Base-by-base conservation (phyloP, 345 rosid genomes). In the Hypericum perforatum region DNA sequence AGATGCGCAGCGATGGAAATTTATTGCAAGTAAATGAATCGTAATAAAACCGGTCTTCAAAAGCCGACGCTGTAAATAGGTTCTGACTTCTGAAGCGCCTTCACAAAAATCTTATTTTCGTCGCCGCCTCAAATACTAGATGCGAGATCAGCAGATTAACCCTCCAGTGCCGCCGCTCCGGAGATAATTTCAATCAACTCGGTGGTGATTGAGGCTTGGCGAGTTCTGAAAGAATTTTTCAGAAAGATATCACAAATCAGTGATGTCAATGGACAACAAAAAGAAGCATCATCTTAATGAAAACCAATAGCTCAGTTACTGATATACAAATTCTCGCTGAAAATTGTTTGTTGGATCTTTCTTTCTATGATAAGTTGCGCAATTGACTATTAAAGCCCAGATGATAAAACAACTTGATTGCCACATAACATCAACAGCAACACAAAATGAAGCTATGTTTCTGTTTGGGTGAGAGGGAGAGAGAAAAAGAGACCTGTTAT, bases 101-200 rank as follows among this genome's bases (percentile, higher is more conserved):
- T 58, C 43, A 37, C 63, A 55, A 40, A 14, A 15, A 58, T 53
- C 57, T 78, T 76, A 76, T 76, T 82, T 82, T 76, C 56, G 54
- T 64, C 65, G 53, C 43, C 32, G 38, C 68, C 73, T 10, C 49
- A 5, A 7, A 14, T 38, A n/a, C 8, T 0, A 16, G 49, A 45
- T 13, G 13, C 14, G 36, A 10, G 9, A 37, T 36, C 40, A 66
- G 45, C 10, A 4, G 39, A 59, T 66, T 58, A 80, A 60, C 85
- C 82, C 74, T 82, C 88, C 60, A 92, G 59, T 37, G 95, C 98
- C 29, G 96, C 74, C 52, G 92, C 95, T 74, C 96, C 98, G 12
- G 98, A 92, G 51, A 92, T 92, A 78, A 92, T 92, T 73, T 92
- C 98, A 61, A 68, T 92, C 82, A 92, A 74, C 67, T 92, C 98